Conservation (phyloP, 768 basidiomycete species). For the Neoboletus subvelutipes region DNA sequence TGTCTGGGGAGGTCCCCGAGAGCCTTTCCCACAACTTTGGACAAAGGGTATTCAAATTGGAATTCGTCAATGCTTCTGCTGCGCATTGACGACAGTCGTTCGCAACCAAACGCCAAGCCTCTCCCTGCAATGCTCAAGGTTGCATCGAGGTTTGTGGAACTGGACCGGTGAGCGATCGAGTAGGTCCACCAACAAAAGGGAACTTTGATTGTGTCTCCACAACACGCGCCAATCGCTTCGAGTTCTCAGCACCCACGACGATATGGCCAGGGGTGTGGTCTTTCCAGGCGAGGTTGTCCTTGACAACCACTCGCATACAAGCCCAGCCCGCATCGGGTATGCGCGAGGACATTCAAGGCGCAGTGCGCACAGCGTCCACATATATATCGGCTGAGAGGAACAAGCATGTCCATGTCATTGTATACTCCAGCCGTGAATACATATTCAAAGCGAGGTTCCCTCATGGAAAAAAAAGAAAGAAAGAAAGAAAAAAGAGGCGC, state of each 20-base stretch:
- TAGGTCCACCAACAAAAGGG: background rate
- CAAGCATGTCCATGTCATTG: background rate
- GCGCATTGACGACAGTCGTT: slow-evolving; percentile 1
- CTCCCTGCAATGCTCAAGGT: background rate
- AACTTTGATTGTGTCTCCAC: background rate
- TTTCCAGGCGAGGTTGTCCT: background rate
- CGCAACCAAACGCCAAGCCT: slow-evolving; percentile 9
- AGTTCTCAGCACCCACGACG: background rate
- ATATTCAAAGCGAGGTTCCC: background rate
- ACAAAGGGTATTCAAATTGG: background rate
- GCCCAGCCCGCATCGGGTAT: background rate
- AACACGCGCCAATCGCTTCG: background rate
- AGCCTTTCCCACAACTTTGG: background rate
- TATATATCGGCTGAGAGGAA: background rate
- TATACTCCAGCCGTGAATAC: background rate
- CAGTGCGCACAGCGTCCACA: background rate
- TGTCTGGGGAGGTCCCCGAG: background rate
- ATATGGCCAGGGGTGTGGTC: background rate
- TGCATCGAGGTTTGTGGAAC: slow-evolving; percentile 8
- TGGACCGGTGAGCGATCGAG: background rate
- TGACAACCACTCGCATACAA: background rate
- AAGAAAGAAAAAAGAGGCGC: background rate
- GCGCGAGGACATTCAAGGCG: background rate
- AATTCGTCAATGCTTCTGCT: slow-evolving; percentile 2
- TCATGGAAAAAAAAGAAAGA: background rate